Evolutionary conservation across 345 rosid species (phyloP), one percentile per base, ranked within the genome.

Genomic region (Euclidium syriacum): DNA sequence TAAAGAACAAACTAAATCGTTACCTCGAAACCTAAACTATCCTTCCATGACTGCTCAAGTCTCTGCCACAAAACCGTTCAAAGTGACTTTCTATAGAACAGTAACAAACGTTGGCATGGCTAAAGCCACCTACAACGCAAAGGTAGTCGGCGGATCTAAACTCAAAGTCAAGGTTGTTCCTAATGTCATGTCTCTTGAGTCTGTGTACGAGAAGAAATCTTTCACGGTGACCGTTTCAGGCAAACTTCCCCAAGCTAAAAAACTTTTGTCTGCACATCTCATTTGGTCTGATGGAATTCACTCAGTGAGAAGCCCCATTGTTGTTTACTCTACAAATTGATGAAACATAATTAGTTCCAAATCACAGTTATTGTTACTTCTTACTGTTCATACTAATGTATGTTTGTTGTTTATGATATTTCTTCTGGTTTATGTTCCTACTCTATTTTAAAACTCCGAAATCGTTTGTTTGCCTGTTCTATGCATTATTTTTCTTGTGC

Each of bases 31-130:
- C 74, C 62, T 88, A 14, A 85, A 85, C 50, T 83, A 85, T 58
- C 88, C 90, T 14, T 66, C 86, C 6, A 38, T 83, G 53, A 29
- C 77, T 24, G 72, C 74, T 36, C 7, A 10, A 38, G 70, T 77
- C 24, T 6, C 68, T 2, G 7, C 22, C 5, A 23, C 0, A 4
- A 16, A 32, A 22, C 6, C 81, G 4, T 75, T 81, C 62, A 58
- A 33, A 1, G 9, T 77, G 20, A 25, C 6, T 7, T 78, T 87
- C 47, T 40, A 11, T 19, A 71, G 88, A 65, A 83, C 80, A 20
- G 88, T 85, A 16, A 83, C 83, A 27, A 87, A 87, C 44, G 91
- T 83, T 3, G 85, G 88, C 4, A 14, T 10, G 19, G 19, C 74
- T 9, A 72, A 75, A 24, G 64, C 78, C 3, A 78, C 70, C 11